Evolutionary conservation across 495 filamentous ascomycete species (phyloP).

Genomic region (Glonium stellatum): DNA sequence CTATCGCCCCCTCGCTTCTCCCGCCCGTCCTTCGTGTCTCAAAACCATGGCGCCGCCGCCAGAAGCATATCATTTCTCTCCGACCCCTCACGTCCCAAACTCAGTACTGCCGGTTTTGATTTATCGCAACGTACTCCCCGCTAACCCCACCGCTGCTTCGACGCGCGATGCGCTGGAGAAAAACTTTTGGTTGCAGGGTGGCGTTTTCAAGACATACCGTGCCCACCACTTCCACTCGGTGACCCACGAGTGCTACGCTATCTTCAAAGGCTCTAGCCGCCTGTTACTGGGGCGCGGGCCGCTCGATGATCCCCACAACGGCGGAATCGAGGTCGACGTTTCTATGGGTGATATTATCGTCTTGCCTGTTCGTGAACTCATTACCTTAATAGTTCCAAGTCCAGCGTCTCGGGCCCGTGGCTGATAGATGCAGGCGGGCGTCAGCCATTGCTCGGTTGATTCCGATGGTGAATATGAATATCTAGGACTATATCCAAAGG

Average conservation of each 20-base stretch:
- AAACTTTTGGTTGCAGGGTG: constrained; percentile 38
- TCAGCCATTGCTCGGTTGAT: constrained; percentile 35
- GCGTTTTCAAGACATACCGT: constrained; percentile 35
- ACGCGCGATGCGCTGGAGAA: constrained; percentile 30
- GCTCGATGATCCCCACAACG: constrained; percentile 26
- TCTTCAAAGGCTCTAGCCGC: constrained; percentile 33
- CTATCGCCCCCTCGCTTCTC: background rate
- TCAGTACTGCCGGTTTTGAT: constrained; percentile 37
- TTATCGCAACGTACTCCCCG: constrained; percentile 35
- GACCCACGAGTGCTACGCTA: constrained; percentile 40
- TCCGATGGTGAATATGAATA: constrained; percentile 38
- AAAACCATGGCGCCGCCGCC: constrained; percentile 14
- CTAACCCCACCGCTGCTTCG: constrained; percentile 21
- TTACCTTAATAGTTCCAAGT: background rate
- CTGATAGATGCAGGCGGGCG: constrained; percentile 29
- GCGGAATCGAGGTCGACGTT: constrained; percentile 34
- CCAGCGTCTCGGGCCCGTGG: background rate
- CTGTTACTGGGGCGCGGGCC: constrained; percentile 36
- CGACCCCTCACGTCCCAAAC: constrained; percentile 39
- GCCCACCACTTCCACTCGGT: constrained; percentile 38
- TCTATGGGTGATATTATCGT: constrained; percentile 35
- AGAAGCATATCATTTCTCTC: constrained; percentile 29
- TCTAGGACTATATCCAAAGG: constrained; percentile 39
- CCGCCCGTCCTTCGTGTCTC: background rate
- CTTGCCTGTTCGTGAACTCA: constrained; percentile 25